phyloP scores from a whole-genome alignment of 2,329 filamentous ascomycete species.

The Colletotrichum paranaense region DNA sequence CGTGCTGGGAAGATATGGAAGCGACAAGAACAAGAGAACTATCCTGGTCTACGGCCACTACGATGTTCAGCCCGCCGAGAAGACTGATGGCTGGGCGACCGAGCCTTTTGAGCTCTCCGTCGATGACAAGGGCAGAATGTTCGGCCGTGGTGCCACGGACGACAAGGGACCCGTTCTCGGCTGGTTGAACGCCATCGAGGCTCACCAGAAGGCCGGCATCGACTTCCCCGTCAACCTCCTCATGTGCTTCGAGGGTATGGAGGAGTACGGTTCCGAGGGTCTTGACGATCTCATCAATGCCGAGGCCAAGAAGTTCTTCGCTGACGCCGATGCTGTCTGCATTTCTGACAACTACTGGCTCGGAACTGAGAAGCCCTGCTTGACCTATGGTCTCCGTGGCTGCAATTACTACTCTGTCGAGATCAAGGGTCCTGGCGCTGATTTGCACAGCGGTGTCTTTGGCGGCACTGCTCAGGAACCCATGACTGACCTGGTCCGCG shows the following conservation, averaged over 20 bases:
- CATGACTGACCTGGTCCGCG: constrained; percentile 92
- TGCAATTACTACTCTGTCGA: constrained; percentile 98
- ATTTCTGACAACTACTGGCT: constrained; percentile 99
- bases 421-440: constrained; percentile 89
- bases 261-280: constrained; percentile 97
- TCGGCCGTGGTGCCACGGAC: constrained; percentile 92
- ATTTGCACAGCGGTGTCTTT: constrained; percentile 97
- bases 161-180: constrained; percentile 98
- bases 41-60: constrained; percentile 99
- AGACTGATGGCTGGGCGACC: constrained; percentile 94
- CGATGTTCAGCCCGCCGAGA: constrained; percentile 94
- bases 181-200: constrained; percentile 98
- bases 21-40: constrained; percentile 91
- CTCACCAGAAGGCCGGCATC: constrained; percentile 92
- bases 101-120: constrained; percentile 92
- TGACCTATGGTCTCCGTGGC: constrained; percentile 96
- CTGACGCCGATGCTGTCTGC: constrained; percentile 94
- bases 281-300: constrained; percentile 93
- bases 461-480: constrained; percentile 97
- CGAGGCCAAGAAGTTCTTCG: constrained; percentile 95
- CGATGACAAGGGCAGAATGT: constrained; percentile 94
- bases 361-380: constrained; percentile 96
- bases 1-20: constrained; percentile 91
- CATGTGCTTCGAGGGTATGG: constrained; percentile 99
- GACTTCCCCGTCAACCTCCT: constrained; percentile 97